Evolutionary conservation across 208 protist genomes (phyloP).

Genomic region (Trypanosoma congolense): DNA sequence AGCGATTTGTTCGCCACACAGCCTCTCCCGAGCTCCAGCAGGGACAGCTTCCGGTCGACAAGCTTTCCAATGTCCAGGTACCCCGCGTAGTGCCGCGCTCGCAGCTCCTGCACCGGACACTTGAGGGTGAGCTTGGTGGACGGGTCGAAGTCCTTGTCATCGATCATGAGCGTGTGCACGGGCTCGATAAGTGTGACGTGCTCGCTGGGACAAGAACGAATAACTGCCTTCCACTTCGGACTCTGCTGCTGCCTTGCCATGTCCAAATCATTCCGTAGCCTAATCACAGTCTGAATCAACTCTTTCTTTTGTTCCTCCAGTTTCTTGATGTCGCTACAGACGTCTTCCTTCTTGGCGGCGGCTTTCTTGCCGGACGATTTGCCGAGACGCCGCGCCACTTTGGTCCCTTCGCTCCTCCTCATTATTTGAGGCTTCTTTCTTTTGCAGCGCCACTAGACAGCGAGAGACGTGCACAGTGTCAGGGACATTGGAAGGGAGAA

Average conservation of each 20-base stretch:
- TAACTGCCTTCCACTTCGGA: not conserved
- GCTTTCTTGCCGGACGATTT: too few relatives aligned
- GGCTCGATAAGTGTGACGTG: not conserved
- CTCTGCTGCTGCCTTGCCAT: not conserved
- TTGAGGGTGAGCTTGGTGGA: not conserved
- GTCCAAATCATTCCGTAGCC: not conserved
- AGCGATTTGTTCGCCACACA: not conserved
- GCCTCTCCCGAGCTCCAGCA: not conserved
- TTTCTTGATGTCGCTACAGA: constrained; percentile 8
- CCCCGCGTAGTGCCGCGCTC: not conserved
- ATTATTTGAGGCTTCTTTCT: too few relatives aligned
- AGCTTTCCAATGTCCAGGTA: not conserved
- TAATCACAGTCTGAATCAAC: not conserved
- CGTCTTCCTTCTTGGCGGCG: too few relatives aligned
- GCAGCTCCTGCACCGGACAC: not conserved
- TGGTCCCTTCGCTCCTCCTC: too few relatives aligned
- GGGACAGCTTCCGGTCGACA: not conserved
- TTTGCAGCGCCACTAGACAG: too few relatives aligned
- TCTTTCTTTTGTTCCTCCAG: not conserved
- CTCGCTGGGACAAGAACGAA: not conserved
- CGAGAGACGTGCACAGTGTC: too few relatives aligned
- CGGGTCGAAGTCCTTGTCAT: not conserved
- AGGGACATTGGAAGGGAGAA: too few relatives aligned
- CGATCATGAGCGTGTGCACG: not conserved
- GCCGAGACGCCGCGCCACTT: too few relatives aligned